Evolutionary conservation across 371 early-diverging fungal genomes (phyloP), one percentile per base, ranked within the genome.

Genomic region (Mucor sp.): DNA sequence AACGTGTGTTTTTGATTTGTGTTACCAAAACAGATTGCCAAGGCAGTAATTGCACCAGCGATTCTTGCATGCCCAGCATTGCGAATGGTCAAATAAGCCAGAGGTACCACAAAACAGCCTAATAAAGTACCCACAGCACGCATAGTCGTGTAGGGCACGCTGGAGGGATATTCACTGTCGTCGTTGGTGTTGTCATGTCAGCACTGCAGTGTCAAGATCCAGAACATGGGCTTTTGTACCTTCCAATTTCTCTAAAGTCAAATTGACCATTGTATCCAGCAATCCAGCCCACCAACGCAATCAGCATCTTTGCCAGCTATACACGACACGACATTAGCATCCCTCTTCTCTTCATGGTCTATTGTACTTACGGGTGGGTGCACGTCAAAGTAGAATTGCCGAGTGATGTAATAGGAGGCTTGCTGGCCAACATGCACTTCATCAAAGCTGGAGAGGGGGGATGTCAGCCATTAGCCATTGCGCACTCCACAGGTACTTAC

Each of bases 391-490:
- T 92, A 99, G 85, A 95, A 99, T 63, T 86, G 84, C 23, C 94
- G 80, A 6, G 90, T 87, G 33, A 99, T 80, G 74, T 99, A 99
- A 74, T 94, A 93, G 23, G 91, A 87, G n/a, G 97, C 95, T 81
- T 98, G 99, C 77, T 97, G 96, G 62, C 99, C 99, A 88, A 99
- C 99, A 75, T 99, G 99, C 9, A 99, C 99, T 81, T 99, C 99
- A 81, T 98, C 98, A 73, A 95, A 95, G 0, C 86, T 86, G 60
- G 32, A 5, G 6, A 0, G 47, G 23, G 1, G 4, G 4, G 3
- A 53, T 53, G 14, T 53, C 12, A 53, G 14, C 4, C 23, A 25
- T 1, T 27, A 23, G 27, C 53, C 25, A 19, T 57, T 57, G n/a
- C 17, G 28, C 50, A 23, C 8, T 11, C 39, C 21, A 15, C 30